These are phyloP conservation scores for Cordyceps tenuipes DNA, from an alignment of 2,329 filamentous ascomycete genomes.

Conservation along the genomic window DNA sequence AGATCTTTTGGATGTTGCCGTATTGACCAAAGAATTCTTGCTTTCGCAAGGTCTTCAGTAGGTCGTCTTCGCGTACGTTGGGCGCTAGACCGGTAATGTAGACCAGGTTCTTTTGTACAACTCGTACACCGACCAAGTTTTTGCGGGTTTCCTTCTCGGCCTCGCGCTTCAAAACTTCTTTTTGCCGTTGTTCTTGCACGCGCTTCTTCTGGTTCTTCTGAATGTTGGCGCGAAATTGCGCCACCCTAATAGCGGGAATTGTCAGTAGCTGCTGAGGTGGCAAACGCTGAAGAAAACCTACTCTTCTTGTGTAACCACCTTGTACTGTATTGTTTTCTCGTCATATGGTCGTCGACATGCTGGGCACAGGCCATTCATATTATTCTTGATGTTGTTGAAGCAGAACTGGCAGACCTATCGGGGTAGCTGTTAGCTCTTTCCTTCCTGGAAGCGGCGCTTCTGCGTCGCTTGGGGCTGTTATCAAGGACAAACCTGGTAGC, in stretches of 20 bases:
- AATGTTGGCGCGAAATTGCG: constrained; percentile 67
- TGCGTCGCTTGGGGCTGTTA: not conserved
- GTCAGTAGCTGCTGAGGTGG: not conserved
- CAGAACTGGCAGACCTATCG: constrained; percentile 97
- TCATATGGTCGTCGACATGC: constrained; percentile 93
- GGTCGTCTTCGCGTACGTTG: constrained; percentile 82
- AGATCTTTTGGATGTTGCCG: constrained; percentile 96
- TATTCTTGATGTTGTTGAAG: constrained; percentile 98
- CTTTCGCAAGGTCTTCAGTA: constrained; percentile 82
- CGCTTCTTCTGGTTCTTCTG: constrained; percentile 91
- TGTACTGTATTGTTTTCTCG: constrained; percentile 95
- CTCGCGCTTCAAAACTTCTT: constrained; percentile 92
- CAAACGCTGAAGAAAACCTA: constrained; percentile 38
- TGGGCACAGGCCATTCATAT: constrained; percentile 95
- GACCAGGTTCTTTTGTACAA: constrained; percentile 97
- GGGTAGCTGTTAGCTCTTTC: constrained; percentile 14
- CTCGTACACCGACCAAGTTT: constrained; percentile 87
- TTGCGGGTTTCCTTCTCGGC: constrained; percentile 93
- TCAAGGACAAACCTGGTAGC: constrained; percentile 70
- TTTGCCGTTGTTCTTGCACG: constrained; percentile 73
- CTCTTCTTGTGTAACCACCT: constrained; percentile 92
- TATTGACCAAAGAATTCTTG: constrained; percentile 97
- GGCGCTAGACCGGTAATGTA: constrained; percentile 95
- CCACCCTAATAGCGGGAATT: constrained; percentile 42
- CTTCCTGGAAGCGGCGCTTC: not conserved